Conservation (phyloP, 2,329 filamentous ascomycete genomes). For the Hypoxylon sp. region DNA sequence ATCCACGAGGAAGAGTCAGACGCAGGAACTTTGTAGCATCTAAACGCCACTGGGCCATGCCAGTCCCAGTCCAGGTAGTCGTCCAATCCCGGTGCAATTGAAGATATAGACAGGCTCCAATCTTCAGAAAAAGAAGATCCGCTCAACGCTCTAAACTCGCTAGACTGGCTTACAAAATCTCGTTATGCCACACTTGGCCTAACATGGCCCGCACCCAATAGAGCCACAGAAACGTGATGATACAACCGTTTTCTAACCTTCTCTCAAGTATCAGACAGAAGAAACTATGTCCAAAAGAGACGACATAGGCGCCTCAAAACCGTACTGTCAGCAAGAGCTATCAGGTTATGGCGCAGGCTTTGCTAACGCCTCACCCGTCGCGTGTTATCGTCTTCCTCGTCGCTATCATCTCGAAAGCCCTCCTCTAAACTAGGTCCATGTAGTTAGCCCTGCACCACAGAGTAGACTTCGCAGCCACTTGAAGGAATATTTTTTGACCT, state of each 20-base stretch:
- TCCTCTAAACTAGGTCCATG: slow-evolving; percentile 69
- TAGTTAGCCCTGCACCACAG: slow-evolving; percentile 41
- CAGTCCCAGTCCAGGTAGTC: background rate
- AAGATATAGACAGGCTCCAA: background rate
- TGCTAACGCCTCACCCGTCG: slow-evolving; percentile 39
- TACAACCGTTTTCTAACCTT: slow-evolving; percentile 1
- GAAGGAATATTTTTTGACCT: slow-evolving; percentile 50
- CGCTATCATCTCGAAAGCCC: slow-evolving; percentile 80
- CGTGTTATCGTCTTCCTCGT: slow-evolving; percentile 63
- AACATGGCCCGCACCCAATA: background rate
- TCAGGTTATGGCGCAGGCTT: background rate
- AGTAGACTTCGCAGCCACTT: background rate
- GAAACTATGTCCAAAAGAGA: slow-evolving; percentile 10
- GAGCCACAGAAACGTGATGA: background rate
- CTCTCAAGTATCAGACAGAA: background rate
- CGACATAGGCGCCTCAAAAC: background rate
- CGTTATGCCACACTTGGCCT: slow-evolving; percentile 1
- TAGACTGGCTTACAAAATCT: slow-evolving; percentile 24
- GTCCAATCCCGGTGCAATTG: background rate
- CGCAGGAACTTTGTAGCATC: background rate
- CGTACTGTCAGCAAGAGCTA: background rate
- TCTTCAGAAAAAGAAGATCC: slow-evolving; percentile 12
- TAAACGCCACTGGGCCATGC: background rate
- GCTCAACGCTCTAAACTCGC: slow-evolving; percentile 19
- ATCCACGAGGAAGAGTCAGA: background rate